phyloP scores from a whole-genome alignment of 805 yeast species.

The Teunomyces tritomae region DNA sequence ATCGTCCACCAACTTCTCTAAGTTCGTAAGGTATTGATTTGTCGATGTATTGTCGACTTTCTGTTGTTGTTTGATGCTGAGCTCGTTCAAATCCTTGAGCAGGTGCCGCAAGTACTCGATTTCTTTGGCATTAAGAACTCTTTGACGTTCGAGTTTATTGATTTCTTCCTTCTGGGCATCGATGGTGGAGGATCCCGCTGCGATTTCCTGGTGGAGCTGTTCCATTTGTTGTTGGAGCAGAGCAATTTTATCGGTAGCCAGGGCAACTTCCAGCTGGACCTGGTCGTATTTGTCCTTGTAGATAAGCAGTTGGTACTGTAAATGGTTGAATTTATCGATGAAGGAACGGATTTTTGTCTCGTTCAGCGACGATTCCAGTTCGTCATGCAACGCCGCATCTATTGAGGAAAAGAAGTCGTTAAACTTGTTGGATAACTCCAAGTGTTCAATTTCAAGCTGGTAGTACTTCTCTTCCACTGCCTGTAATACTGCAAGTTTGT shows the following conservation, averaged over 20 bases:
- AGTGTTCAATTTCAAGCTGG: slow-evolving; percentile 49
- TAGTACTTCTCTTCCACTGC: slow-evolving; percentile 44
- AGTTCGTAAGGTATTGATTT: slow-evolving; percentile 35
- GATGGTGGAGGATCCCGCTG: slow-evolving; percentile 7
- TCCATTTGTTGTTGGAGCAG: slow-evolving; percentile 4
- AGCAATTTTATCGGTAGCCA: slow-evolving; percentile 4
- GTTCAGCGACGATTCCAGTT: slow-evolving; percentile 14
- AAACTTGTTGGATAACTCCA: slow-evolving; percentile 45
- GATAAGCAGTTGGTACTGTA: slow-evolving; percentile 28
- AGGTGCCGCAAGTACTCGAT: slow-evolving; percentile 56
- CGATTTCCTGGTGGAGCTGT: slow-evolving; percentile 13
- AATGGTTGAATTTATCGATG: slow-evolving; percentile 35
- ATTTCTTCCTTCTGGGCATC: slow-evolving; percentile 16
- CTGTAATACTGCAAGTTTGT: slow-evolving; percentile 38
- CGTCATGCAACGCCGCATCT: slow-evolving; percentile 21
- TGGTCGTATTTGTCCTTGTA: slow-evolving; percentile 37
- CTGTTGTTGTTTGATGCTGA: slow-evolving; percentile 16
- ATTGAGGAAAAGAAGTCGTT: slow-evolving; percentile 47
- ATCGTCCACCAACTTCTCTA: slow-evolving; percentile 51
- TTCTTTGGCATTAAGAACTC: slow-evolving; percentile 54
- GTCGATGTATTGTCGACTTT: slow-evolving; percentile 25
- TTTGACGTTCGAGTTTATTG: slow-evolving; percentile 49
- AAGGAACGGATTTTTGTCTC: slow-evolving; percentile 14
- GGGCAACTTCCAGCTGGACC: slow-evolving; percentile 10
- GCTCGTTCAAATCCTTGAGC: slow-evolving; percentile 47